Base-by-base conservation (phyloP, 441 rosid species). In the Dalechampia spathulata region DNA sequence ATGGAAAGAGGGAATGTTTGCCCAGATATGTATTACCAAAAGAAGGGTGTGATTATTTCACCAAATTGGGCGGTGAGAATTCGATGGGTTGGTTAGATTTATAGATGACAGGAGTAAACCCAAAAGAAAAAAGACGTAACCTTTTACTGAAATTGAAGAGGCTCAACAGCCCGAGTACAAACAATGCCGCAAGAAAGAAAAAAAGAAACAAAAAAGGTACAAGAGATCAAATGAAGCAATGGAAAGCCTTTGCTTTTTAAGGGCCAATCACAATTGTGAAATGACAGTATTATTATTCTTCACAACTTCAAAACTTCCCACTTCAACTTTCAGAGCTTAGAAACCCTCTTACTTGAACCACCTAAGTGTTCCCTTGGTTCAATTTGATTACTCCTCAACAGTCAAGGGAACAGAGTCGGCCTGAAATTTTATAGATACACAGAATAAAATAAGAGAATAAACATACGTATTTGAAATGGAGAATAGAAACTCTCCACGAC, bases 361-460 rank as follows among this genome's bases (percentile, higher is more conserved):
- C 14, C 55, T 15, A 5, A 3, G 19, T 36, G n/a, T 23, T 20
- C 23, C 19, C 28, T n/a, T 4, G 41, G 46, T 15, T 55, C 55
- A 52, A 44, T 20, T n/a, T n/a, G n/a, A n/a, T 73, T 66, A 68
- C 62, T 84, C 82, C 63, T 85, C 88, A 3, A 72, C 58, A 26
- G 96, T 83, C 50, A 78, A 64, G 55, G 98, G 98, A 67, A 91
- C 96, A 5, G 96, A 77, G 16, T 80, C 83, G 42, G 98, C 98
- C 98, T 90, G 77, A 6, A 78, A 70, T 38, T 16, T 28, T 10
- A n/a, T 30, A 39, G 6, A 39, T 9, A 23, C 11, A 44, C 19
- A 34, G 30, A n/a, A n/a, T n/a, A n/a, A n/a, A n/a, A n/a, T n/a
- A n/a, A 27, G 17, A 1, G 16, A 34, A 12, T 45, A 44, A 45